Evolutionary conservation across 108 stramenopile genomes (phyloP).

Genomic region (Cafeteria roenbergensis): DNA sequence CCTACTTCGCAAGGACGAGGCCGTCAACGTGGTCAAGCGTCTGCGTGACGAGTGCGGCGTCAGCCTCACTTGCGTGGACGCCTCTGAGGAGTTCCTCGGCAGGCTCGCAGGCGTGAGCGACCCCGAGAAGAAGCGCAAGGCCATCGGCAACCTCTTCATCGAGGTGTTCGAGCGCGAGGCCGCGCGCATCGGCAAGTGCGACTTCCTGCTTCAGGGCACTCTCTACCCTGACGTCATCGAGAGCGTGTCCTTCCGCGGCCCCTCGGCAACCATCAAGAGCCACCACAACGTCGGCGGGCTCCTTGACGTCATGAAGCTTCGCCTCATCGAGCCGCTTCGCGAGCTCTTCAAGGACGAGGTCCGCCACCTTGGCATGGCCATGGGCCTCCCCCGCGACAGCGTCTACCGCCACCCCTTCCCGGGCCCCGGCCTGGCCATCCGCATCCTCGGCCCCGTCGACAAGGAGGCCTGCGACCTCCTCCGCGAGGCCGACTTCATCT

Average conservation of each 20-base stretch:
- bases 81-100: slow-evolving; percentile 72
- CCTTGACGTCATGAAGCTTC: slow-evolving; percentile 78
- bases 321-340: slow-evolving; percentile 89
- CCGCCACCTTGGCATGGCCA: slow-evolving; percentile 67
- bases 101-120: slow-evolving; percentile 72
- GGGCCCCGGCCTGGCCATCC: slow-evolving; percentile 94
- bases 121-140: slow-evolving; percentile 90
- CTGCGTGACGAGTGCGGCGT: slow-evolving; percentile 77
- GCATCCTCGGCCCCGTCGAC: slow-evolving; percentile 76
- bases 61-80: slow-evolving; percentile 80
- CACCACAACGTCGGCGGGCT: slow-evolving; percentile 98
- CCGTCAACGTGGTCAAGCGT: slow-evolving; percentile 59
- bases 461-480: slow-evolving; percentile 68
- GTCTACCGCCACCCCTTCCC: slow-evolving; percentile 98
- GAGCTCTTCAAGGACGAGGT: slow-evolving; percentile 98
- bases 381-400: slow-evolving; percentile 79
- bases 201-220: slow-evolving; percentile 82
- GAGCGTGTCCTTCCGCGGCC: slow-evolving; percentile 91
- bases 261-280: slow-evolving; percentile 93
- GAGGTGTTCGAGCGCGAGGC: slow-evolving; percentile 92
- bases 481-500: slow-evolving; percentile 85
- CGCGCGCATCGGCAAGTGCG: slow-evolving; percentile 53
- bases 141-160: slow-evolving; percentile 89
- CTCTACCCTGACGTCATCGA: slow-evolving; percentile 98
- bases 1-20: slow-evolving; percentile 85